Conservation (phyloP, 495 filamentous ascomycete genomes). For the Clohesyomyces aquaticus region DNA sequence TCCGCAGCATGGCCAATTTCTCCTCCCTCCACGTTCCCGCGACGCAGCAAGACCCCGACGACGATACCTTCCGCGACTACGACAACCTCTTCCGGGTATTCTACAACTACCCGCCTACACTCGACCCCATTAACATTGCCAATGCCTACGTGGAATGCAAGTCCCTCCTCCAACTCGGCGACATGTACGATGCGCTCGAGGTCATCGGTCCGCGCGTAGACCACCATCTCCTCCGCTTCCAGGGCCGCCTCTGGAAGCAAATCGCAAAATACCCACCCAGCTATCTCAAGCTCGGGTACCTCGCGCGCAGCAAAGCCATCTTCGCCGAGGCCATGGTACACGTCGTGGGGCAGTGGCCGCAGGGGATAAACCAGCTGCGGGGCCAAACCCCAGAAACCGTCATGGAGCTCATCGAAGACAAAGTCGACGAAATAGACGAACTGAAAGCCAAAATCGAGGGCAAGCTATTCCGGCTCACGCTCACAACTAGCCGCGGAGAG, state of each 20-base stretch:
- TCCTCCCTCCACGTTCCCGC: conserved; percentile 60
- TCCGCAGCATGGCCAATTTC: conserved; percentile 82
- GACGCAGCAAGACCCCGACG: conserved; percentile 55
- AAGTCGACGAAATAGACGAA: conserved; percentile 69
- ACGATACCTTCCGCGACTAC: conserved; percentile 82
- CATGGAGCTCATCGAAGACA: conserved; percentile 87
- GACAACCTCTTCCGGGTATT: conserved; percentile 92
- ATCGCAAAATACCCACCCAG: conserved; percentile 91
- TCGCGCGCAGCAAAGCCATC: conserved; percentile 81
- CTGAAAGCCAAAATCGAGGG: conserved; percentile 73
- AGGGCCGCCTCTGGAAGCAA: conserved; percentile 85
- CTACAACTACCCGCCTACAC: conserved; percentile 82
- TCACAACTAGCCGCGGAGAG: conserved; percentile 79
- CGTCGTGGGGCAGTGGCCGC: conserved; percentile 89
- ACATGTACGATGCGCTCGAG: conserved; percentile 87
- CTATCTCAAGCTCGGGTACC: conserved; percentile 86
- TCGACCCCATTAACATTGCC: conserved; percentile 84
- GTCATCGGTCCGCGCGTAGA: conserved; percentile 90
- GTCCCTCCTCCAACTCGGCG: conserved; percentile 77
- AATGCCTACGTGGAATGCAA: conserved; percentile 92
- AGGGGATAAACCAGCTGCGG: conserved; percentile 73
- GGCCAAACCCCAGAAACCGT: conserved; percentile 70
- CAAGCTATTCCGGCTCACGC: conserved; percentile 75
- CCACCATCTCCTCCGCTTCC: conserved; percentile 89
- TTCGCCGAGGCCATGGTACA: conserved; percentile 89